phyloP scores from a whole-genome alignment of 192 early-diverging fungal genomes.

The Coemansia erecta region DNA sequence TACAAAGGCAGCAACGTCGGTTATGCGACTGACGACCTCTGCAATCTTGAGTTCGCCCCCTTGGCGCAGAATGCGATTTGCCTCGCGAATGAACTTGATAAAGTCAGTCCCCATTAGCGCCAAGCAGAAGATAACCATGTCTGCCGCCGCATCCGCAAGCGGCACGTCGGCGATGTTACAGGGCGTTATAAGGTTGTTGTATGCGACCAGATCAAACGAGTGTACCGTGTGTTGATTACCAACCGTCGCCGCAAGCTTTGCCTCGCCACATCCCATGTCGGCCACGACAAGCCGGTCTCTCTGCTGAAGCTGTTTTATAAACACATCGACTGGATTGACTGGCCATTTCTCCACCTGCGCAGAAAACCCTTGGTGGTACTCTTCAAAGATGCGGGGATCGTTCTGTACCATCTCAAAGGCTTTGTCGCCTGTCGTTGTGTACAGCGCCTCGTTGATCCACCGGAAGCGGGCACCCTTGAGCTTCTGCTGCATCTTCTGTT shows the following conservation, averaged over 20 bases:
- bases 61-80: slow-evolving; percentile 69
- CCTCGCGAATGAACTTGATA: slow-evolving; percentile 87
- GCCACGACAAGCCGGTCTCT: slow-evolving; percentile 58
- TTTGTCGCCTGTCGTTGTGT: slow-evolving; percentile 77
- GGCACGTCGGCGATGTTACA: slow-evolving; percentile 95
- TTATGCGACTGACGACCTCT: slow-evolving; percentile 90
- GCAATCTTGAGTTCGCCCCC: slow-evolving; percentile 91
- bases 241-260: slow-evolving; percentile 72
- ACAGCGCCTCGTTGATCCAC: slow-evolving; percentile 95
- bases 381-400: slow-evolving; percentile 86
- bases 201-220: slow-evolving; percentile 87
- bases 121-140: slow-evolving; percentile 88
- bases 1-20: slow-evolving; percentile 76
- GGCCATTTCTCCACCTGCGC: slow-evolving; percentile 92
- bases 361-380: slow-evolving; percentile 95
- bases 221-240: slow-evolving; percentile 64
- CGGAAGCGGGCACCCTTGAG: slow-evolving; percentile 76
- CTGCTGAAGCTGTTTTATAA: slow-evolving; percentile 65
- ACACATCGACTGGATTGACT: slow-evolving; percentile 85
- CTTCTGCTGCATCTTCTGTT: slow-evolving; percentile 66
- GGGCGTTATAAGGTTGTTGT: slow-evolving; percentile 75
- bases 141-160: slow-evolving; percentile 60
- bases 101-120: slow-evolving; percentile 98
- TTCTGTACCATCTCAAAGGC: slow-evolving; percentile 75
- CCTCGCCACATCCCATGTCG: slow-evolving; percentile 97